Conservation (phyloP, 768 basidiomycete genomes). For the Amanita brunnescens region DNA sequence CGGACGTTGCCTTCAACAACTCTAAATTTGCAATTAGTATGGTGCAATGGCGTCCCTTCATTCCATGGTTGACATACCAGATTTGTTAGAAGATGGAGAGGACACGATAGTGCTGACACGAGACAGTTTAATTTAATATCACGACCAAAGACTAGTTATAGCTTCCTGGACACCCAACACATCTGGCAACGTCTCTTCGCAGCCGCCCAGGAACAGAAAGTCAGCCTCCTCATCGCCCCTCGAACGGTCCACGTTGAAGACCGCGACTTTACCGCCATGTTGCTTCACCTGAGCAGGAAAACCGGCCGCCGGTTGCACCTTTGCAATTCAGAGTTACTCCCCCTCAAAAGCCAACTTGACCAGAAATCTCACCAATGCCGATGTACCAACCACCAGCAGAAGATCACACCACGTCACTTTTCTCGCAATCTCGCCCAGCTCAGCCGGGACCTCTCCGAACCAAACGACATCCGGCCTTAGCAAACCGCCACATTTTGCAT, state of each 20-base stretch:
- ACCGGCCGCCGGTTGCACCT: slow-evolving; percentile 38
- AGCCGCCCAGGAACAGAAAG: slow-evolving; percentile 43
- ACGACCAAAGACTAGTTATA: not conserved
- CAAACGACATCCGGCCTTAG: slow-evolving; percentile 48
- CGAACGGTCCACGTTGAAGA: slow-evolving; percentile 29
- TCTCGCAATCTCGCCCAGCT: slow-evolving; percentile 29
- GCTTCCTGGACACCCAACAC: slow-evolving; percentile 24
- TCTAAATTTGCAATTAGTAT: no score
- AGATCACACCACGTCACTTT: slow-evolving; percentile 33
- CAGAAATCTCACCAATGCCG: slow-evolving; percentile 31
- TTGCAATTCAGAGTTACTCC: not conserved
- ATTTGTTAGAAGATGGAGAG: no score
- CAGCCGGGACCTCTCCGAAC: slow-evolving; percentile 41
- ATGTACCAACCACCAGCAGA: slow-evolving; percentile 47
- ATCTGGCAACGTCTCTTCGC: slow-evolving; percentile 35
- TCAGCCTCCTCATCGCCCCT: slow-evolving; percentile 33
- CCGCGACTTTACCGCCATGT: slow-evolving; percentile 30
- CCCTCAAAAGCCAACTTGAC: not conserved
- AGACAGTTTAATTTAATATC: no score
- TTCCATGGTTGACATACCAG: no score
- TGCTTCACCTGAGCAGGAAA: slow-evolving; percentile 25
- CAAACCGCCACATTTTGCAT: slow-evolving; percentile 33
- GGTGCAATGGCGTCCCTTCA: no score
- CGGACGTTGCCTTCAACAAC: no score
- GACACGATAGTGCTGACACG: no score